These are phyloP conservation scores for Eutypella sp. DNA, from an alignment of 2,329 filamentous ascomycete genomes.

Conservation along the genomic window DNA sequence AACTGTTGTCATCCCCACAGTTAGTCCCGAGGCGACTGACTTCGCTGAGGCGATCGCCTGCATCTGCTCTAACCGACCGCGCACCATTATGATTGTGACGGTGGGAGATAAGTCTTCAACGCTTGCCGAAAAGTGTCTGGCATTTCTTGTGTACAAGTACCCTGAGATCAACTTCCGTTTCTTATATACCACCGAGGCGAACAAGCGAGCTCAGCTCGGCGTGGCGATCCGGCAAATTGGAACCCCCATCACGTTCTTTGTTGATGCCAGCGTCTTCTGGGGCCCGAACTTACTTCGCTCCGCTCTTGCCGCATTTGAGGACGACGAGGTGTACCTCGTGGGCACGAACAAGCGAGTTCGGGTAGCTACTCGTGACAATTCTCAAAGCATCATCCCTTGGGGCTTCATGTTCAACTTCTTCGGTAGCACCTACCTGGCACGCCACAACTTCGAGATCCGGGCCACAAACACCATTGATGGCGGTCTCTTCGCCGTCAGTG, in stretches of 20 bases:
- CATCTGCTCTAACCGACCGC: constrained; percentile 34
- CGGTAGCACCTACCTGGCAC: constrained; percentile 53
- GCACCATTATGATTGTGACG: constrained; percentile 39
- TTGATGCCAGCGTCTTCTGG: constrained; percentile 53
- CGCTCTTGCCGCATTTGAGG: constrained; percentile 38
- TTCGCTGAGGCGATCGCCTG: constrained; percentile 38
- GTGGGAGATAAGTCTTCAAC: constrained; percentile 29
- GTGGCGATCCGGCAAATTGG: constrained; percentile 31
- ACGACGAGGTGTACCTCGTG: constrained; percentile 46
- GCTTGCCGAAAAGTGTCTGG: constrained; percentile 11
- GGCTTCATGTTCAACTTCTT: constrained; percentile 47
- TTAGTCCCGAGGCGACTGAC: constrained; percentile 35
- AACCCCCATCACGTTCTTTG: constrained; percentile 39
- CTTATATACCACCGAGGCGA: constrained; percentile 27
- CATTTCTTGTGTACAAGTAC: constrained; percentile 5
- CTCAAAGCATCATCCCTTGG: constrained; percentile 10
- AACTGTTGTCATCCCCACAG: constrained; percentile 48
- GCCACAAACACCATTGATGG: constrained; percentile 53
- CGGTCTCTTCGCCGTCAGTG: constrained; percentile 54
- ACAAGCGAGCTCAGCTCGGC: constrained; percentile 45
- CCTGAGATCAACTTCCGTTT: constrained; percentile 25
- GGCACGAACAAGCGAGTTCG: constrained; percentile 52
- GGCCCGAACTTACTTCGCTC: constrained; percentile 33
- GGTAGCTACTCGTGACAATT: not conserved
- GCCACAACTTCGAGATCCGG: constrained; percentile 58